phyloP scores from a whole-genome alignment of 2,329 filamentous ascomycete species.

The Fusarium sp. region DNA sequence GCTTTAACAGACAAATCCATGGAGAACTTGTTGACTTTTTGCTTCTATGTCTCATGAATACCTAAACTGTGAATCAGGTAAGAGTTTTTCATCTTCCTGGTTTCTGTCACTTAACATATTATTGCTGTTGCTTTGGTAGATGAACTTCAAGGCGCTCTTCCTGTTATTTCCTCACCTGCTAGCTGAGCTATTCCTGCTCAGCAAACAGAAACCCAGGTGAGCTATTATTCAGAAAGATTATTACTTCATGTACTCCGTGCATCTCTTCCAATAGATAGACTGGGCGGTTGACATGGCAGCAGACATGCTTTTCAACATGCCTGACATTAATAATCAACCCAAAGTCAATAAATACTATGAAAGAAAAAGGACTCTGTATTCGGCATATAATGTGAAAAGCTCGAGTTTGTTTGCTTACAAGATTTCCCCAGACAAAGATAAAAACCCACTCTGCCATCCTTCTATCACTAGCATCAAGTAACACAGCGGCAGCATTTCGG shows the following conservation, averaged over 20 bases:
- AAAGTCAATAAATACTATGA: neutral
- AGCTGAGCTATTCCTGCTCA: neutral
- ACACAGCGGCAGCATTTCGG: neutral
- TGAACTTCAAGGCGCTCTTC: neutral
- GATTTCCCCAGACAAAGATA: neutral
- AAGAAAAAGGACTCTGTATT: neutral
- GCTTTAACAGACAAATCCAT: neutral
- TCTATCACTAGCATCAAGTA: neutral
- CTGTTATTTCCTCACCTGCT: neutral
- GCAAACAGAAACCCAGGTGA: no score
- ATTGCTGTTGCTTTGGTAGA: neutral
- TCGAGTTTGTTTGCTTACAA: neutral
- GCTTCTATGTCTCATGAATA: neutral
- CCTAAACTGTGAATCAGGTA: neutral
- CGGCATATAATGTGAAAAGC: neutral
- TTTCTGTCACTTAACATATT: neutral
- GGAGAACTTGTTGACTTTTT: neutral
- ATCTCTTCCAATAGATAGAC: neutral
- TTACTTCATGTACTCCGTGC: neutral
- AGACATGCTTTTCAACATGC: neutral
- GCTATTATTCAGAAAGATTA: neutral
- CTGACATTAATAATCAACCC: neutral
- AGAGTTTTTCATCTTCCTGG: neutral
- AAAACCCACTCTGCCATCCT: neutral
- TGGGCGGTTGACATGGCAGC: neutral